Percentiles rank a stretch among this genome's conserved stretches.
Evolutionary conservation across 768 basidiomycete genomes (phyloP).

Genomic region (Pleurotus salmoneostramineus): DNA sequence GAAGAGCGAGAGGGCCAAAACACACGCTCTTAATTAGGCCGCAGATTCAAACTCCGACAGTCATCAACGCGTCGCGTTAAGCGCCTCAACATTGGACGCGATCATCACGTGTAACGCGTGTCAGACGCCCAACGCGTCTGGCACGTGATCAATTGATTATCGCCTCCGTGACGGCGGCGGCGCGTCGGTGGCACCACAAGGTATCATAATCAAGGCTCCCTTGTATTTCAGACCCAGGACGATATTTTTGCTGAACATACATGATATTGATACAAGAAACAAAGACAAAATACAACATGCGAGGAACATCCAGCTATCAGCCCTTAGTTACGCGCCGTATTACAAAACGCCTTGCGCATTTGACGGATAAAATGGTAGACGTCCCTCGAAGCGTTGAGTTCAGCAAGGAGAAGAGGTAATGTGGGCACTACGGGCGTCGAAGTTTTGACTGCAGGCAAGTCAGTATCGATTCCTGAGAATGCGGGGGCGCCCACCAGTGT

Average conservation of each 20-base stretch:
- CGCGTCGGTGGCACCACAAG: too few species aligned
- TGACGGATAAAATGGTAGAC: conserved; percentile 68
- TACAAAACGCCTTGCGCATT: conserved; percentile 53
- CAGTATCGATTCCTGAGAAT: neutral
- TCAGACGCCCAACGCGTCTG: neutral
- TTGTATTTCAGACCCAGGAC: too few species aligned
- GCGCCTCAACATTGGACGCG: too few species aligned
- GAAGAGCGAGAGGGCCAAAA: conserved; percentile 1
- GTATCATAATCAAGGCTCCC: too few species aligned
- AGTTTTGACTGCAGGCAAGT: conserved; percentile 61
- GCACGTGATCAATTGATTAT: conserved; percentile 4
- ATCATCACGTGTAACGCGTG: too few species aligned
- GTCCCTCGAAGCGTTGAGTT: conserved; percentile 67
- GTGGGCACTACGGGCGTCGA: conserved; percentile 67
- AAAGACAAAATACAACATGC: neutral
- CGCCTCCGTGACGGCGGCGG: too few species aligned
- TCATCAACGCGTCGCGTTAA: conserved; percentile 13
- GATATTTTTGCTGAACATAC: too few species aligned
- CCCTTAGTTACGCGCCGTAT: conserved; percentile 10
- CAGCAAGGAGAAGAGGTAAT: conserved; percentile 63
- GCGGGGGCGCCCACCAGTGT: conserved; percentile 48
- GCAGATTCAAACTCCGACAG: conserved; percentile 7
- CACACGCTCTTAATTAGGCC: neutral
- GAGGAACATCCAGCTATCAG: neutral
- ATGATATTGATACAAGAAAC: neutral